A percentile compares a stretch with the other conserved stretches of the same genome.
Evolutionary conservation across 306 rosid genomes (phyloP).

Genomic region (Corylus americana): DNA sequence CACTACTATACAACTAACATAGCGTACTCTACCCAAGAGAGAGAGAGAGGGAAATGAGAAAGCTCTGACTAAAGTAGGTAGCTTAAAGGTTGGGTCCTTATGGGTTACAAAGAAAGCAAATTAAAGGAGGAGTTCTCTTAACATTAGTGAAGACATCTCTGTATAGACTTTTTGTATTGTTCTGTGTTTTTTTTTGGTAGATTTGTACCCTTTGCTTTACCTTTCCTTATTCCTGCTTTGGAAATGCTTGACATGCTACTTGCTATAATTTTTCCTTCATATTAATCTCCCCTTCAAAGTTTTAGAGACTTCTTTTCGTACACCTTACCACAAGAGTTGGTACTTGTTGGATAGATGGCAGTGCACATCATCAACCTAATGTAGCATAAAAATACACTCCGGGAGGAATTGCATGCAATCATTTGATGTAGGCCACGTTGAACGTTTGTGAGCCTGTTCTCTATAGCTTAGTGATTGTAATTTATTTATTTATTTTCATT

Average conservation of each 20-base stretch:
- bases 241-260: not conserved
- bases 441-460: not conserved
- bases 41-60: conserved; percentile 63
- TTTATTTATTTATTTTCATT: not conserved
- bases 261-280: not conserved
- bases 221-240: not conserved
- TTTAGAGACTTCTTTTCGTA: not conserved
- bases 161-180: conserved; percentile 33
- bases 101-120: conserved; percentile 96
- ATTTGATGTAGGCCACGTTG: not conserved
- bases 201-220: not conserved
- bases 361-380: not conserved
- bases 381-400: not conserved
- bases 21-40: not conserved
- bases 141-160: conserved; percentile 70
- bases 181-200: not conserved
- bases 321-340: not conserved
- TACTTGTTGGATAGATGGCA: not conserved
- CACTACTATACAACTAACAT: no score
- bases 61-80: conserved; percentile 78
- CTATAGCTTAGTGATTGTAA: not conserved
- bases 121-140: conserved; percentile 63
- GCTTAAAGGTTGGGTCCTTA: conserved; percentile 77
- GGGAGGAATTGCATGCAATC: not conserved
- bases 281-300: not conserved